Evolutionary conservation across 495 filamentous ascomycete genomes (phyloP), one percentile per base, ranked within the genome.

Genomic region (Daldinia childiae): DNA sequence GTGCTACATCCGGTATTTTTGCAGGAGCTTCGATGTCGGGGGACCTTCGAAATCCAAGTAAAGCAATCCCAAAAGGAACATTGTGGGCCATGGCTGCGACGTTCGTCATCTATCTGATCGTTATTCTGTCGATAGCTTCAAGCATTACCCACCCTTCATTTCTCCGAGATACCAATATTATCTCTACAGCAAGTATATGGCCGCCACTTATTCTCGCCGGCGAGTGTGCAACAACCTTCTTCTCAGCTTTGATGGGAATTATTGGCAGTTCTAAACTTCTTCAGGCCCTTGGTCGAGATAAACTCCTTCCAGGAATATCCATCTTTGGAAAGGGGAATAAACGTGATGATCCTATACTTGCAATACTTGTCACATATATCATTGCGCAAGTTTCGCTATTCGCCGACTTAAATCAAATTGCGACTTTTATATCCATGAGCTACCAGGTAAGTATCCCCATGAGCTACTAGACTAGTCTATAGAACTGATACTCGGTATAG

Each of bases 21-120:
- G 87, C 87, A 34, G 93, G 93, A n/a, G 93, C 93, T 3, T 93
- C 91, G 67, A 96, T 97, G 93, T 95, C 93, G 9, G 93, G 93
- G 2, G 93, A 97, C 78, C 75, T 97, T 43, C 90, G 86, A 64
- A 90, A 94, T 63, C 93, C 93, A 6, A 94, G 92, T 84, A 93
- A 91, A 72, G 87, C 92, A 2, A 96, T 97, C 60, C 93, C 93
- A 0, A 89, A 86, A 71, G 93, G 93, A 6, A 97, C 93, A 1
- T 81, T 97, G 8, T 89, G 89, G 71, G 92, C 92, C 1, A 84
- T 95, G 66, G 83, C 86, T 12, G 83, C 92, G 45, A 97, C 93
- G 1, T 92, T 96, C 72, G 66, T 93, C 54, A 82, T 89, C 1
- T 97, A 97, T 78, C 78, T 91, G 3, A 67, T 91, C 36, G 93